Evolutionary conservation across 768 basidiomycete species (phyloP), one percentile per base, ranked within the genome.

Genomic region (Lactarius tabidus): DNA sequence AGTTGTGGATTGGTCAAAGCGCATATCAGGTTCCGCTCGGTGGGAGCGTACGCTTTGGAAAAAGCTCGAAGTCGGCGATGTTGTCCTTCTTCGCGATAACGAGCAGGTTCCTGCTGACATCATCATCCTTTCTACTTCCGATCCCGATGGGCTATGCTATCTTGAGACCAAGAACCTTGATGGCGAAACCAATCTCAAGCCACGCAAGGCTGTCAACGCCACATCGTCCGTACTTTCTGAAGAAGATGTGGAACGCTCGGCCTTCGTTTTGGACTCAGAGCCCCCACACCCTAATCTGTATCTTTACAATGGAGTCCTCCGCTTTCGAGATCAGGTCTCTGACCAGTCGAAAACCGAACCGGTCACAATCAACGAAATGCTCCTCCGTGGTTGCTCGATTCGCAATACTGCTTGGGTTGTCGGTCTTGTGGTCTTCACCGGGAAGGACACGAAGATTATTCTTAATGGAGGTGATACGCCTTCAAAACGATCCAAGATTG

Each of bases 21-120:
- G 84, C 41, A 77, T 83, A 2, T 79, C 79, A 3, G 93, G 93
- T 0, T 84, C 87, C 4, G 88, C 93, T 2, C 81, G 82, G 31
- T 98, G 96, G 96, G 95, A 98, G 73, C 81, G 96, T 62, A 98
- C 96, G 17, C 78, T 98, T 1, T 98, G 96, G 96, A 98, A 98
- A 81, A 98, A 98, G 80, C 81, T 98, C 52, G 95, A 97, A 73
- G 95, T 98, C 14, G 96, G 96, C n/a, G 96, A 98, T 73, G 77
- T 98, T 26, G 92, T 98, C 35, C 78, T 98, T 9, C 79, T 98
- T 38, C 80, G 89, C 64, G 94, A 98, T 69, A 91, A 98, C 75
- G 96, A 98, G 57, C 96, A 97, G 77, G 90, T 98, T 15, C 96
- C 96, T 0, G 96, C 96, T 9, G 96, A 99, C 72, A 89, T 98